phyloP scores from a whole-genome alignment of 2,329 filamentous ascomycete species.

The Arachnomyces sp. region DNA sequence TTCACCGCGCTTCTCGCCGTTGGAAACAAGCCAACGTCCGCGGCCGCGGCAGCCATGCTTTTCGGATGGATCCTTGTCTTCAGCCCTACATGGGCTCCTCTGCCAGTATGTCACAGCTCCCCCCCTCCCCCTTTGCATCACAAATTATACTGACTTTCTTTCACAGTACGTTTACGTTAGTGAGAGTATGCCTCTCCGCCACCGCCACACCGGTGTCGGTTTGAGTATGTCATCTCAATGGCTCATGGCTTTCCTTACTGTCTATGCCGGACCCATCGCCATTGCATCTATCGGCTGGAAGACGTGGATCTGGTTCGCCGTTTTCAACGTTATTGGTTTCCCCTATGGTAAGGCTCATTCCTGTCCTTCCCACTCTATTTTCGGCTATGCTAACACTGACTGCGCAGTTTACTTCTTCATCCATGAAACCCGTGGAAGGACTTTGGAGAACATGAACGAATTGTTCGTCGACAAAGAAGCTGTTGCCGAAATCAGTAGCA shows the following conservation, averaged over 20 bases:
- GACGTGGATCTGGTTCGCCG: constrained; percentile 25
- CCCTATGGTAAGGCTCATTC: constrained; percentile 16
- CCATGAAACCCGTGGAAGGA: constrained; percentile 20
- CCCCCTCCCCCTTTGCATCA: not conserved
- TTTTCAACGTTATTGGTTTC: constrained; percentile 25
- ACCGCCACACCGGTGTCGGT: constrained; percentile 27
- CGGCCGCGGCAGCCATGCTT: constrained; percentile 24
- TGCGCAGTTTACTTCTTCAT: constrained; percentile 19
- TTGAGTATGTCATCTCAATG: constrained; percentile 25
- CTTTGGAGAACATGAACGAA: constrained; percentile 22
- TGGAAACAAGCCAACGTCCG: constrained; percentile 11
- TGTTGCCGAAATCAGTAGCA: not conserved
- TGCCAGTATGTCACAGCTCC: constrained; percentile 13
- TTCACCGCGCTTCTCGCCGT: constrained; percentile 19
- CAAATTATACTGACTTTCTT: not conserved
- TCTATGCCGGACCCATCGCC: constrained; percentile 28
- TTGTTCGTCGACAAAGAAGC: constrained; percentile 9
- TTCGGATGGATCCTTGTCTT: constrained; percentile 25
- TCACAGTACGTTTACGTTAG: constrained; percentile 24
- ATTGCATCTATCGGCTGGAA: constrained; percentile 26
- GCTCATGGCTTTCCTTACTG: constrained; percentile 28
- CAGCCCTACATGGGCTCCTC: constrained; percentile 23
- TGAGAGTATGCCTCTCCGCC: constrained; percentile 27
- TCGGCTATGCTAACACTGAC: not conserved
- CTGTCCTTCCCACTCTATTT: constrained; percentile 3